Evolutionary conservation across 768 basidiomycete genomes (phyloP), one percentile per base, ranked within the genome.

Genomic region (Kwoniella sp.): DNA sequence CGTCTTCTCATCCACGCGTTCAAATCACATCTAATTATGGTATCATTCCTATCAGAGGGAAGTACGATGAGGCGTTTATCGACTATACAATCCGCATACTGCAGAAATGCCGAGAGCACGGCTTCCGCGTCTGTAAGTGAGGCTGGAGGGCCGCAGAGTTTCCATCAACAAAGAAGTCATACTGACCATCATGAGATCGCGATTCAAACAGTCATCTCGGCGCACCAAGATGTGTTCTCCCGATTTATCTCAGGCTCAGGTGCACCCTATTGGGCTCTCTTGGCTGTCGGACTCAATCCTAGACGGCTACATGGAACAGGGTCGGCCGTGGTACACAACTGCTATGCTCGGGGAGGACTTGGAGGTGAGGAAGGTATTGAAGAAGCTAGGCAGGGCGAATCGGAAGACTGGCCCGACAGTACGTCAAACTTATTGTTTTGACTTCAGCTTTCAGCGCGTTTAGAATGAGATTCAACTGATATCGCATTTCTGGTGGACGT

Each of bases 171-270:
- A 48, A 48, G 7, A 8, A 5, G 47, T 48, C 47, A 8, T 7
- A 20, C 28, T 53, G 52, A 53, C 25, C 4, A 29, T 29, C 52
- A 53, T 9, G 4, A 7, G 5, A 7, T 7, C 34, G 13, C 34
- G 34, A 7, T 37, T 45, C 53, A 17, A 25, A 25, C 93, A 13
- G 96, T 87, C 81, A 87, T 99, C 83, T 93, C 97, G 74, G 93
- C 95, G 4, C 95, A 99, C 80, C 96, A 99, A 80, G 95, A 99
- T 74, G 86, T 86, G 90, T 98, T 93, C 90, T 95, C 93, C 1
- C 90, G 95, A 50, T 95, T 92, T 83, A 89, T 90, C 20, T 92
- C 93, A 22, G 95, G 95, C 8, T 93, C 92, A 2, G 94, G 94
- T 13, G 94, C 94, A 0, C 94, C 94, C 0, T 93, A 87, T 75